Evolutionary conservation across 116 monocot genomes (phyloP), one percentile per base, ranked within the genome.

Genomic region (Posidonia oceanica): DNA sequence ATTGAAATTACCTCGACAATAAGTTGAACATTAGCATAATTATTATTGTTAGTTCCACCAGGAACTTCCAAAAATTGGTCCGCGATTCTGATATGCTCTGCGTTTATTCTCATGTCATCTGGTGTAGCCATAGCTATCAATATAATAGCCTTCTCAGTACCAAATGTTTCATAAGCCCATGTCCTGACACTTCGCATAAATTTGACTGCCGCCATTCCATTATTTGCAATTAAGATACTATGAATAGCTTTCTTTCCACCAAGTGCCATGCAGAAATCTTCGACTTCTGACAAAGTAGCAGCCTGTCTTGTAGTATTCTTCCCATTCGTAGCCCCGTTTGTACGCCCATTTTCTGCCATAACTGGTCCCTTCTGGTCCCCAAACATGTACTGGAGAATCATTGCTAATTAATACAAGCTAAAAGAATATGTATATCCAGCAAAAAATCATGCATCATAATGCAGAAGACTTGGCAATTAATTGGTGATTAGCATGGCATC

Each of bases 1-100:
- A 7, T 61, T 29, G 53, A 39, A 57, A 38, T 44, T 66, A 97
- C 97, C 97, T 89, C 97, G 20, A 92, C 85, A 65, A 97, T 97
- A n/a, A 92, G 83, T 75, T 97, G 97, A 77, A 97, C 97, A 81
- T 97, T 97, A 11, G 97, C 97, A 85, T 97, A 97, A 61, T 97
- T 97, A 41, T 97, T 96, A 54, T 96, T 92, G 71, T 97, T 97
- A 12, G 92, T 92, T 64, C 92, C 97, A 2, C 97, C 97, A 3
- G 92, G 97, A 67, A 92, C 92, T 79, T 97, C 92, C 59, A 97
- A 83, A 74, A 97, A 97, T 72, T 97, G 97, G 75, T 97, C 97
- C n/a, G 92, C 92, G 71, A 97, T 91, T 68, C 97, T 89, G 67
- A 97, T 92, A 73, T 97, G 92, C 67, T 97, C 97, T 0, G 97